These are phyloP conservation scores for Aegilops umbellulata DNA, from an alignment of 176 grass and related monocot species.

Conservation along the genomic window DNA sequence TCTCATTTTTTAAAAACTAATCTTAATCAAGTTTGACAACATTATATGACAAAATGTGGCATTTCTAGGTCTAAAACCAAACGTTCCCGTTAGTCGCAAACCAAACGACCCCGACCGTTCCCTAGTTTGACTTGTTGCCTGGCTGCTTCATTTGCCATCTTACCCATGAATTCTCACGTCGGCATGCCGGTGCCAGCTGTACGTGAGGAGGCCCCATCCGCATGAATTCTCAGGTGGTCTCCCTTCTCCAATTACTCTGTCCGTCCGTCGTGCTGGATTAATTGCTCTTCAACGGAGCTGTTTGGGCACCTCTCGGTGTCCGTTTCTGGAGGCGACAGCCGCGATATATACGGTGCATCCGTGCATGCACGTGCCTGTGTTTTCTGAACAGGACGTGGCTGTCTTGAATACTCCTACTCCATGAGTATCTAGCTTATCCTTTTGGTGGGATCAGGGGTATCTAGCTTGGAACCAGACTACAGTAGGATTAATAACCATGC, in stretches of 20 bases:
- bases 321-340: neutral
- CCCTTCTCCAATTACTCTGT: neutral
- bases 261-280: neutral
- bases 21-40: no score
- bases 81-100: no score
- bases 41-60: no score
- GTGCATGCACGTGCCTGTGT: neutral
- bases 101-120: no score
- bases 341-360: neutral
- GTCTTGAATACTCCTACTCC: neutral
- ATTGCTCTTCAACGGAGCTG: neutral
- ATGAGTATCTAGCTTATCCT: no score
- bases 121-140: no score
- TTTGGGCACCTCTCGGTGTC: neutral
- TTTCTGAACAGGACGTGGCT: neutral
- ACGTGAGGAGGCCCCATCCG: neutral
- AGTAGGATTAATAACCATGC: neutral
- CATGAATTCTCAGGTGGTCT: slow-evolving; percentile 2
- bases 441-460: no score
- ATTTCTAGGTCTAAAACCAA: no score
- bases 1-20: no score
- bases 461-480: neutral
- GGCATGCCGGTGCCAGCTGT: neutral
- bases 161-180: neutral
- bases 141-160: no score